These are phyloP conservation scores for Lachnellula suecica DNA, from an alignment of 2,329 filamentous ascomycete genomes.

Conservation along the genomic window DNA sequence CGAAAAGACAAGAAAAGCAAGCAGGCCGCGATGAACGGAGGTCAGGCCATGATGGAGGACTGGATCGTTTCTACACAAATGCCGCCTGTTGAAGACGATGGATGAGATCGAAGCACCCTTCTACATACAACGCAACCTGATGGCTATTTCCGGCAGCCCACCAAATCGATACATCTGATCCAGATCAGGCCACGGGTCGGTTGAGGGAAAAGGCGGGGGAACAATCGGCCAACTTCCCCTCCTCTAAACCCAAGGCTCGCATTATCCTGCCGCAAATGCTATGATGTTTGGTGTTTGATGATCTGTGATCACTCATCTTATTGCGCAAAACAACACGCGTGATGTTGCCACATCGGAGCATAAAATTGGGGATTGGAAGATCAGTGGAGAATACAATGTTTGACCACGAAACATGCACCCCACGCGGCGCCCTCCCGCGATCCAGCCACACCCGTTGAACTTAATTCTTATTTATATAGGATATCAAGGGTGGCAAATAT, in stretches of 20 bases:
- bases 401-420: conserved; percentile 6
- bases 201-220: background rate
- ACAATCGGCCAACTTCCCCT: background rate
- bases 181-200: background rate
- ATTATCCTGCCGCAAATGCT: background rate
- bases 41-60: conserved; percentile 76
- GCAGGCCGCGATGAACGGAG: conserved; percentile 37
- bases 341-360: conserved; percentile 5
- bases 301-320: conserved; percentile 1
- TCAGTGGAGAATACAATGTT: conserved; percentile 1
- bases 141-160: background rate
- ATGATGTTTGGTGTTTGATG: background rate
- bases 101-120: background rate
- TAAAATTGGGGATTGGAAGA: conserved; percentile 1
- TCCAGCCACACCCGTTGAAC: too few species aligned
- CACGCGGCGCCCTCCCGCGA: too few species aligned
- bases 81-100: conserved; percentile 32
- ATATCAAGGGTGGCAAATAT: too few species aligned
- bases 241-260: background rate
- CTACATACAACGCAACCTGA: background rate
- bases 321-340: conserved; percentile 3
- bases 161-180: conserved; percentile 12
- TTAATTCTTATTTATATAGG: too few species aligned
- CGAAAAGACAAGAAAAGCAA: conserved; percentile 59
- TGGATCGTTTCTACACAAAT: conserved; percentile 82